These are phyloP conservation scores for Phtheirospermum japonicum DNA, from an alignment of 257 asterid genomes.

Conservation along the genomic window DNA sequence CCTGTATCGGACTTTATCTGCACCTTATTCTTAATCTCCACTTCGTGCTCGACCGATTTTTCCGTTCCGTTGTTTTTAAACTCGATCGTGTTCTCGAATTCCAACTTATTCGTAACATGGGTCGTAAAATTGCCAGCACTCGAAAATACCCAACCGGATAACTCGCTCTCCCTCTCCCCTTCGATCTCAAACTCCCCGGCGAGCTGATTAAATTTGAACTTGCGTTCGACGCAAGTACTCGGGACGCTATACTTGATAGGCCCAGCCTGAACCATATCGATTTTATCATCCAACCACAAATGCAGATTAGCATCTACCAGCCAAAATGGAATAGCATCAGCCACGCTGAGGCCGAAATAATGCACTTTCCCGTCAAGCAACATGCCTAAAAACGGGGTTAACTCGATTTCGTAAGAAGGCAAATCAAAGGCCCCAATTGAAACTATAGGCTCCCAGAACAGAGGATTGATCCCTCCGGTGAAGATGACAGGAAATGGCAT, in stretches of 20 bases:
- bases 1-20: conserved; percentile 33
- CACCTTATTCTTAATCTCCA: conserved; percentile 36
- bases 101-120: conserved; percentile 30
- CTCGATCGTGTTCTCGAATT: conserved; percentile 49
- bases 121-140: conserved; percentile 70
- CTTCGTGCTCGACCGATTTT: conserved; percentile 52
- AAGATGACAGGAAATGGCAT: conserved; percentile 81
- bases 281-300: conserved; percentile 63
- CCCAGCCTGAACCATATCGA: conserved; percentile 48
- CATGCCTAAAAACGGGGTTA: conserved; percentile 62
- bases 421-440: conserved; percentile 84
- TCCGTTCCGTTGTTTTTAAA: conserved; percentile 43
- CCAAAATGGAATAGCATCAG: conserved; percentile 70
- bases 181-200: conserved; percentile 57
- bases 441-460: conserved; percentile 85
- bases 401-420: conserved; percentile 72
- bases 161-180: conserved; percentile 42
- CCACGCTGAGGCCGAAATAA: conserved; percentile 49
- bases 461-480: conserved; percentile 76
- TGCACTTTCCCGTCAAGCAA: conserved; percentile 60
- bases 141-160: conserved; percentile 76
- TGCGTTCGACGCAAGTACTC: conserved; percentile 30
- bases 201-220: conserved; percentile 35
- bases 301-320: conserved; percentile 78
- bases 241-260: conserved; percentile 38